A percentile compares a stretch with the other conserved stretches of the same genome.
Conservation (phyloP, 2,329 filamentous ascomycete species). For the Arthrobotrys megalospora region DNA sequence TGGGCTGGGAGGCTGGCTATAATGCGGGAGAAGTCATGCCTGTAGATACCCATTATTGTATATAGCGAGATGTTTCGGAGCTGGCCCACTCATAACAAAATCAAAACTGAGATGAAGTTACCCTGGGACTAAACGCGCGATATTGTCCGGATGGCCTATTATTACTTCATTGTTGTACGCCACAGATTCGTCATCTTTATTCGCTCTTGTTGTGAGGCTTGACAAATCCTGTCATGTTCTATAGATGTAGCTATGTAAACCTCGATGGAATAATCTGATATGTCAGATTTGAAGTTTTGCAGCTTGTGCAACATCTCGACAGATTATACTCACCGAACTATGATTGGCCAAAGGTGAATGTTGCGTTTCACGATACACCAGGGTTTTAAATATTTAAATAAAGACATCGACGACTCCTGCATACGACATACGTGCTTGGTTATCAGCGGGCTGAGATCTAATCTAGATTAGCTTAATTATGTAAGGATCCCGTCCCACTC, state of each 20-base stretch:
- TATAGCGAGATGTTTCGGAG: conserved; percentile 4
- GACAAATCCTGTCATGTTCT: neutral
- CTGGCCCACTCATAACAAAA: neutral
- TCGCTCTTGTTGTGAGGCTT: neutral
- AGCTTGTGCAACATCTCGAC: neutral
- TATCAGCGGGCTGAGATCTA: neutral
- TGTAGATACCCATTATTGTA: conserved; percentile 29
- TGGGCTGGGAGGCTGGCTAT: neutral
- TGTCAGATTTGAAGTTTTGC: conserved; percentile 5
- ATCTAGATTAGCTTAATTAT: conserved; percentile 16
- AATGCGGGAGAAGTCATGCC: neutral
- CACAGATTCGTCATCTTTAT: neutral
- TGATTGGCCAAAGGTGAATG: neutral
- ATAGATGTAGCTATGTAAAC: neutral
- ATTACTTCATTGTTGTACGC: neutral
- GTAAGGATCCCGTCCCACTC: conserved; percentile 5
- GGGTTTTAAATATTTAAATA: neutral
- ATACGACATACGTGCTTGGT: too few relatives aligned
- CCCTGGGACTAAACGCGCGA: neutral
- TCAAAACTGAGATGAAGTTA: neutral
- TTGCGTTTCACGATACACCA: neutral
- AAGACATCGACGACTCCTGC: neutral
- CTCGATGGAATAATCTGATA: neutral
- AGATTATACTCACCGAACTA: neutral
- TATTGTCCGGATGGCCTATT: neutral